These are phyloP conservation scores for Raddia guianensis DNA, from an alignment of 176 grass and related monocot species.

Conservation along the genomic window DNA sequence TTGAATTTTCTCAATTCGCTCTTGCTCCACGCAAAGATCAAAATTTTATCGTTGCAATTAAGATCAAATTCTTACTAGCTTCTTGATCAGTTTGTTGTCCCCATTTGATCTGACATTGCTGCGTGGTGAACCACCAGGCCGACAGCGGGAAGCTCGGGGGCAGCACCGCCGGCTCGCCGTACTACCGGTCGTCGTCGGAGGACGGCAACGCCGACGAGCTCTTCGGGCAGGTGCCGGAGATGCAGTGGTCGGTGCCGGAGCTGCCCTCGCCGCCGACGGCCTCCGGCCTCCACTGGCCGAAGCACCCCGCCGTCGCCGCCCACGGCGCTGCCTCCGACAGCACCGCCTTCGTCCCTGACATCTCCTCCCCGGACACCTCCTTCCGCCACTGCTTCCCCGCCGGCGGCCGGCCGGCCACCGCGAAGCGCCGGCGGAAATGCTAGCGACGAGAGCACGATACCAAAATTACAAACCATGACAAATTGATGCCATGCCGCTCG, in stretches of 20 bases:
- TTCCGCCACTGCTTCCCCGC: constrained; percentile 23
- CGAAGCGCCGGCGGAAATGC: constrained; percentile 53
- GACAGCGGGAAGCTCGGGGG: constrained; percentile 80
- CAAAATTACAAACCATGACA: not conserved
- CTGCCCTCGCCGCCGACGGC: constrained; percentile 56
- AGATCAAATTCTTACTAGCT: no score
- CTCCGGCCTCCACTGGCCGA: constrained; percentile 62
- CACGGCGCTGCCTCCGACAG: not conserved
- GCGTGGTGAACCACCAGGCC: constrained; percentile 37
- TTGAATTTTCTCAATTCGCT: not conserved
- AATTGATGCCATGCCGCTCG: not conserved
- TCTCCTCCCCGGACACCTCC: constrained; percentile 42
- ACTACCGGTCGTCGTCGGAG: constrained; percentile 54
- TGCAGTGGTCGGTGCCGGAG: constrained; percentile 61
- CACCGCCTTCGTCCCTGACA: constrained; percentile 47
- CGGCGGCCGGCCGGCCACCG: not conserved
- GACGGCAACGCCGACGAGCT: constrained; percentile 46
- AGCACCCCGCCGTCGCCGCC: not conserved
- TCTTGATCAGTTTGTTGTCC: no score
- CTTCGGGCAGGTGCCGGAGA: constrained; percentile 66
- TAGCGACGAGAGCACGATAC: not conserved
- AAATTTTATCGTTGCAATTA: not conserved
- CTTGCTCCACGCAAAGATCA: not conserved
- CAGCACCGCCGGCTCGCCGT: constrained; percentile 64
- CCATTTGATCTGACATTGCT: not conserved